Evolutionary conservation across 192 early-diverging fungal species (phyloP).

Genomic region (Rhizophlyctis rosea): DNA sequence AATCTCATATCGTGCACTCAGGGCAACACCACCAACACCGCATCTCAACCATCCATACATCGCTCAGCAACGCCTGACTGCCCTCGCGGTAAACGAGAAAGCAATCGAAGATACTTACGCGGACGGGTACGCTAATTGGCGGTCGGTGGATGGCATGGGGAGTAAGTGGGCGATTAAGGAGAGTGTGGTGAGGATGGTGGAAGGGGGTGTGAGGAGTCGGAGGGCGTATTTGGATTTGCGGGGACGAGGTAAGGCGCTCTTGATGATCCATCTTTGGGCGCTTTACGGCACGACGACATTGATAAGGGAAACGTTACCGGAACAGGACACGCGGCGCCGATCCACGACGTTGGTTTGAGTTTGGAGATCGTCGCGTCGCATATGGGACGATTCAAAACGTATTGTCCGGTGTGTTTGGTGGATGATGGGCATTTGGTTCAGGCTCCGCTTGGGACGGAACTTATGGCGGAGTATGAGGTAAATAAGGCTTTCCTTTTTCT

Average conservation of each 20-base stretch:
- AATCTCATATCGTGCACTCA: not conserved
- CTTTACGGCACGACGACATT: too few species aligned
- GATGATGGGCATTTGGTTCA: slow-evolving; percentile 35
- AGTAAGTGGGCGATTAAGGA: slow-evolving; percentile 44
- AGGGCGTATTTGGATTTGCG: slow-evolving; percentile 44
- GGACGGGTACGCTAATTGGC: slow-evolving; percentile 40
- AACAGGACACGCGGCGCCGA: slow-evolving; percentile 40
- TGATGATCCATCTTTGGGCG: too few species aligned
- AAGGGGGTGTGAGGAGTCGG: slow-evolving; percentile 20
- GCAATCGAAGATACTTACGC: slow-evolving; percentile 32
- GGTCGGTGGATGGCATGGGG: slow-evolving; percentile 21
- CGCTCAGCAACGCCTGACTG: too few species aligned
- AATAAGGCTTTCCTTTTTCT: too few species aligned
- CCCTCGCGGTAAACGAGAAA: too few species aligned
- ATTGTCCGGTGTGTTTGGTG: slow-evolving; percentile 47
- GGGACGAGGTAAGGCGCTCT: too few species aligned
- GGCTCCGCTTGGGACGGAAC: slow-evolving; percentile 25
- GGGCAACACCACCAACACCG: not conserved
- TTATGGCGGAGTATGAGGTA: slow-evolving; percentile 52
- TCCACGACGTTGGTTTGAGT: slow-evolving; percentile 38
- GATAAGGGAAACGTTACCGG: too few species aligned
- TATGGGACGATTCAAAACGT: slow-evolving; percentile 43
- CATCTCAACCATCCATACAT: too few species aligned
- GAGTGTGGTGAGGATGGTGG: slow-evolving; percentile 3
- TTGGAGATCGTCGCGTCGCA: slow-evolving; percentile 19